phyloP scores from a whole-genome alignment of 1,139 yeast genomes.

The Magnusiomyces ingens region DNA sequence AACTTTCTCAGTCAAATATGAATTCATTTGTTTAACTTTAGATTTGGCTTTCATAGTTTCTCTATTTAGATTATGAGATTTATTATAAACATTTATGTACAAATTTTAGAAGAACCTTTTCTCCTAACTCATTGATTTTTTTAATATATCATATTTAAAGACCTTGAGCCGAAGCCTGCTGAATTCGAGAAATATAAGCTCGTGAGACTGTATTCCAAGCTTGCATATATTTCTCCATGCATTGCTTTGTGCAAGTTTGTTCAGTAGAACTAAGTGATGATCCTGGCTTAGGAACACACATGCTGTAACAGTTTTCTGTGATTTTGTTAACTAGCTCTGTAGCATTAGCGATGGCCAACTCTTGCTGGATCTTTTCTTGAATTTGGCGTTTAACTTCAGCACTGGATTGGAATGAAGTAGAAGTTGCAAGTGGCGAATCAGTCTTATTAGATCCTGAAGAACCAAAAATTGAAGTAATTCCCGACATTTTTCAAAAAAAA shows the following conservation, averaged over 20 bases:
- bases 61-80: no score
- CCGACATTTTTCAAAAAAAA: constrained; percentile 35
- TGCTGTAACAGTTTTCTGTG: constrained; percentile 82
- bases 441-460: constrained; percentile 26
- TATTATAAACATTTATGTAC: no score
- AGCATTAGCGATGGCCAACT: constrained; percentile 83
- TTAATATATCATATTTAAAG: background rate
- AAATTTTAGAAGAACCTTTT: no score
- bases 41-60: no score
- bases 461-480: constrained; percentile 38
- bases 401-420: constrained; percentile 28
- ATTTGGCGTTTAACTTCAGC: constrained; percentile 49
- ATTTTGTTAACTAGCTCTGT: constrained; percentile 78
- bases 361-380: constrained; percentile 69
- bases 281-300: constrained; percentile 58
- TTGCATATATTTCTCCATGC: constrained; percentile 83
- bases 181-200: constrained; percentile 69
- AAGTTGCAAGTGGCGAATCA: constrained; percentile 26
- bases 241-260: constrained; percentile 59
- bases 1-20: no score
- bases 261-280: constrained; percentile 42
- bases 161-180: constrained; percentile 35
- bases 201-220: constrained; percentile 83
- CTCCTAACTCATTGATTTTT: no score
- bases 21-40: no score